Evolutionary conservation across 2,329 filamentous ascomycete genomes (phyloP), one percentile per base, ranked within the genome.

Genomic region (Tolypocladium pustulatum): DNA sequence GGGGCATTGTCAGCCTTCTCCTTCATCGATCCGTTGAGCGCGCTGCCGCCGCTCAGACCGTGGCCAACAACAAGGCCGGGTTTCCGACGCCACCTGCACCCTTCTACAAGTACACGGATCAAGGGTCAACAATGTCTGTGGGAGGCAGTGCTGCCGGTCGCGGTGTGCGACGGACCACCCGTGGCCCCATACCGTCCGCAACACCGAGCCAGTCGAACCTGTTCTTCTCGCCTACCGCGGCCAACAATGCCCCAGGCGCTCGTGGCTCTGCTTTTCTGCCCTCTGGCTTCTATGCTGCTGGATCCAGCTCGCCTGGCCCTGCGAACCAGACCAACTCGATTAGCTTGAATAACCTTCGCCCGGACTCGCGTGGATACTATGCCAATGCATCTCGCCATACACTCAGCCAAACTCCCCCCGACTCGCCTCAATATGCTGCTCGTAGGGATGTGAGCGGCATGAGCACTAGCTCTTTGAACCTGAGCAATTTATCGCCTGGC

Each of bases 141-240:
- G 74, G 76, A 40, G 70, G 41, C 6, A 41, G 30, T 17, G 71
- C 73, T 13, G 73, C 73, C 57, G 79, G 77, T 53, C 83, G 83
- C 32, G 77, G 76, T 41, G 73, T 75, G 34, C 77, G 81, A 58
- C 77, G 81, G 55, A 80, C 79, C 17, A 76, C 73, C 59, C 80
- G 82, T 54, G 80, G 77, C 1, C 78, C 80, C 3, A 73, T 76
- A 36, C 79, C 79, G 2, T 82, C 82, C 12, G 75, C 75, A 56
- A 84, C 81, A 32, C 84, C 79, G 13, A 88, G 83, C 67, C 78
- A 81, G 65, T 84, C 84, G 41, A 90, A 88, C 62, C 80, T 97
- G 20, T 99, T 99, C 82, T 99, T 96, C 78, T 96, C 91, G 9
- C 94, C 94, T 0, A 97, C 94, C 0, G 92, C 92, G 1, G 84